A percentile compares a stretch with the other conserved stretches of the same genome.
Evolutionary conservation across 1,284 basidiomycete species (phyloP).

Genomic region (Exobasidium cylindrosporum): DNA sequence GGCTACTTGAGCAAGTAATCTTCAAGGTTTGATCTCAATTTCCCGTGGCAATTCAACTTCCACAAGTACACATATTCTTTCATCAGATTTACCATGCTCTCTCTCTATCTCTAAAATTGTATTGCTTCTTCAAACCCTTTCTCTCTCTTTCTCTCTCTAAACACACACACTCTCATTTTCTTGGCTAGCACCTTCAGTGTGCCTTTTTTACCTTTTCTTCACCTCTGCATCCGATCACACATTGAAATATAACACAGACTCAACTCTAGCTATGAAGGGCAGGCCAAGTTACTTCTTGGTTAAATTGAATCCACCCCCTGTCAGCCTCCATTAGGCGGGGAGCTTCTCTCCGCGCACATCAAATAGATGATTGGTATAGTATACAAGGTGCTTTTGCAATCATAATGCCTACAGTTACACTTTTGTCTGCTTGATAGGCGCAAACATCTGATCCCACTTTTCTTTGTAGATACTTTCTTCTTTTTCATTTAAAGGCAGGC

Average conservation of each 20-base stretch:
- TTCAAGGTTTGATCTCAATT: background rate
- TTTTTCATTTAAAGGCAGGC: background rate
- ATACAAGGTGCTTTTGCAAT: too few species aligned
- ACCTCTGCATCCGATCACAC: background rate
- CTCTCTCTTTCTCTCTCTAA: background rate
- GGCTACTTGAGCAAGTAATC: background rate
- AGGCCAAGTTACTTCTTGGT: too few species aligned
- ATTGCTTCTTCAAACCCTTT: background rate
- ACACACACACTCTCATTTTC: background rate
- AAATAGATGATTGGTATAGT: too few species aligned
- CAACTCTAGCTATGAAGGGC: background rate
- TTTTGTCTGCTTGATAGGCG: background rate
- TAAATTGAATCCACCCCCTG: too few species aligned
- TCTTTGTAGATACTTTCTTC: background rate
- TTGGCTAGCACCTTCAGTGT: background rate
- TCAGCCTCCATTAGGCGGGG: too few species aligned
- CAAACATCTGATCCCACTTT: background rate
- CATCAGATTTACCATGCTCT: background rate
- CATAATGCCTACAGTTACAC: too few species aligned
- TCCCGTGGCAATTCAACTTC: slow-evolving; percentile 7
- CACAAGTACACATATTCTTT: background rate
- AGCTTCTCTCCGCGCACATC: too few species aligned
- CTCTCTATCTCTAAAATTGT: too few species aligned
- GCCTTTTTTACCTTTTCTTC: background rate
- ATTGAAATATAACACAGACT: background rate